Evolutionary conservation across 1,284 basidiomycete species (phyloP).

Genomic region (Chalciporus sp.): DNA sequence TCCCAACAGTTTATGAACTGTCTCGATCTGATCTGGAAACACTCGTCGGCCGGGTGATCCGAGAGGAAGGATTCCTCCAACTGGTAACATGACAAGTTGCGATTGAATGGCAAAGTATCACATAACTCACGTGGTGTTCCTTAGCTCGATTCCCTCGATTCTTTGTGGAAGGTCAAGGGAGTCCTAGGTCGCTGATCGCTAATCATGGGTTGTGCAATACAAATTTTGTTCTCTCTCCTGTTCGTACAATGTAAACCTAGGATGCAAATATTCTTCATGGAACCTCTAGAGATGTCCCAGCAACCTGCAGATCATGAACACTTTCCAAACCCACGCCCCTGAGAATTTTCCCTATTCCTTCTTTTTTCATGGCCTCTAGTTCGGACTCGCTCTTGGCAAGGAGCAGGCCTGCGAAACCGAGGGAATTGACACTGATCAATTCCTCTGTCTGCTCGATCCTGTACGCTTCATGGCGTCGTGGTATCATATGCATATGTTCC

Average conservation of each 20-base stretch:
- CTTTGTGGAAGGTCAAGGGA: conserved; percentile 42
- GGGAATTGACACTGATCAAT: conserved; percentile 72
- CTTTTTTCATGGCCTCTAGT: conserved; percentile 63
- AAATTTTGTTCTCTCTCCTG: conserved; percentile 1
- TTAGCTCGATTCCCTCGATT: conserved; percentile 45
- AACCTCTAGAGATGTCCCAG: conserved; percentile 39
- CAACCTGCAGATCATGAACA: conserved; percentile 62
- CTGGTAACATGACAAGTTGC: conserved; percentile 39
- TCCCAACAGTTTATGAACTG: conserved; percentile 48
- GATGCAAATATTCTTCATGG: conserved; percentile 10
- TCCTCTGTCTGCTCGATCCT: conserved; percentile 52
- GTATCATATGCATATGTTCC: conserved; percentile 83
- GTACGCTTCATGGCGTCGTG: conserved; percentile 64
- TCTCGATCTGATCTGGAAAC: conserved; percentile 48
- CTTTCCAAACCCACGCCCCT: conserved; percentile 62
- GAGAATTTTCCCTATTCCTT: conserved; percentile 62
- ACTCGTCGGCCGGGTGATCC: conserved; percentile 52
- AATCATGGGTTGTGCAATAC: not conserved
- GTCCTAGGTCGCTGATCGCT: conserved; percentile 31
- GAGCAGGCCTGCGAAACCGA: conserved; percentile 87
- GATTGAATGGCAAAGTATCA: not conserved
- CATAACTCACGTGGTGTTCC: conserved; percentile 20
- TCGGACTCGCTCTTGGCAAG: conserved; percentile 81
- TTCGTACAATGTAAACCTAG: not conserved
- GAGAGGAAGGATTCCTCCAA: conserved; percentile 57